Evolutionary conservation across 306 rosid species (phyloP).

Genomic region (Potentilla sterilis): DNA sequence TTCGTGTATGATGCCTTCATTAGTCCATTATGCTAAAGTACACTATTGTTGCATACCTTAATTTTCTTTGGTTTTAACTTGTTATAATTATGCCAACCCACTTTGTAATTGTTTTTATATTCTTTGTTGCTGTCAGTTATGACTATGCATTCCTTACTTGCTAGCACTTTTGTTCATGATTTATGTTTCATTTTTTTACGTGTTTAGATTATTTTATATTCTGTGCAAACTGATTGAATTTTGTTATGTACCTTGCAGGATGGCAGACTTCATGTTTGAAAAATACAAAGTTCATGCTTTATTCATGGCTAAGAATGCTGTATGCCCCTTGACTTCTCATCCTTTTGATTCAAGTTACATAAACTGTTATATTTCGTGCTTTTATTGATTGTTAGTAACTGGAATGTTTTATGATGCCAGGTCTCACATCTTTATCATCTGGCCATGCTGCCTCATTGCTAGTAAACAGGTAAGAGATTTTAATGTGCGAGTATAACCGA

Average conservation of each 20-base stretch:
- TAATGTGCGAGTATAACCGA: too few relatives aligned
- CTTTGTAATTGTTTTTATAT: not conserved
- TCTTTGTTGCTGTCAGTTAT: not conserved
- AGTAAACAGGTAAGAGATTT: constrained; percentile 67
- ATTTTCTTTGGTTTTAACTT: not conserved
- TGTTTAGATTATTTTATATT: not conserved
- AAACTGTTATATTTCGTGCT: constrained; percentile 10
- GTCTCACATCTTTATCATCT: constrained; percentile 97
- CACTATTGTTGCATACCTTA: not conserved
- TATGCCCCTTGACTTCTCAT: constrained; percentile 35
- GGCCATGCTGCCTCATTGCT: constrained; percentile 97
- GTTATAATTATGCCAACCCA: not conserved
- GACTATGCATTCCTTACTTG: not conserved
- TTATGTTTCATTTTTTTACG: not conserved
- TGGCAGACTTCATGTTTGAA: constrained; percentile 94
- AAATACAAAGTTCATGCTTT: constrained; percentile 95
- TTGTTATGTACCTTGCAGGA: constrained; percentile 56
- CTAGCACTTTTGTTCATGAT: not conserved
- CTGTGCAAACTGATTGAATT: constrained; percentile 15
- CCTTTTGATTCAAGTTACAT: constrained; percentile 23
- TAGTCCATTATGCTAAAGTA: too few relatives aligned
- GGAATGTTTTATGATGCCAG: constrained; percentile 37
- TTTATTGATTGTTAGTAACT: constrained; percentile 12
- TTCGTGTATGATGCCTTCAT: too few relatives aligned
- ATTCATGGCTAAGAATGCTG: constrained; percentile 97